Base-by-base conservation (phyloP, 2,329 filamentous ascomycete genomes). In the Calonectria naviculata region DNA sequence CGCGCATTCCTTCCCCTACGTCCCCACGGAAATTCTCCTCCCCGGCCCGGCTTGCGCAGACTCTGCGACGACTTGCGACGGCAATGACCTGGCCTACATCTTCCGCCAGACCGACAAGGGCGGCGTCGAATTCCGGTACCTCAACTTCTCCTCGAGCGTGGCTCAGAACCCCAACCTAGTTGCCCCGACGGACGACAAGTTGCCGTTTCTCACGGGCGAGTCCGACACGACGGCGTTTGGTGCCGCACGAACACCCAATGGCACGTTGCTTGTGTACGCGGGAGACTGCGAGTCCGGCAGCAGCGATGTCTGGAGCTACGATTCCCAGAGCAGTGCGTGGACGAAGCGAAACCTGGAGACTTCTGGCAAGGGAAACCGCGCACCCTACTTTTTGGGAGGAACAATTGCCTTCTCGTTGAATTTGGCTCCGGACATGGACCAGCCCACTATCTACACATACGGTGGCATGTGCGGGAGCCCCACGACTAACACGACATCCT, bases 401-500 rank as follows among this genome's bases (percentile, higher is more conserved):
- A 84, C 90, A 17, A 86, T 97, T 64, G 87, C 91, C 28, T 97
- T 95, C 80, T 92, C 94, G 24, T 87, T 87, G 36, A 89, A 86
- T 41, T 84, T 90, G 56, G 87, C 86, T 42, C 90, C 88, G 0
- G 80, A 84, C 31, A 84, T 88, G 70, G 87, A 88, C 12, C 83
- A 87, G 49, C 88, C 90, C 0, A 86, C 86, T 13, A 83, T 93
- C 24, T 97, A 95, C 80, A 85, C 92, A 8, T 98, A 97, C 82
- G 96, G 95, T 41, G 96, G 96, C 75, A 97, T 98, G 95, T 98
- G 96, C 78, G 92, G 93, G 3, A 75, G 75, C 3, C 80, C 81
- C 9, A 80, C 81, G n/a, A 82, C 85, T 21, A 78, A 86, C 34
- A 76, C 79, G 1, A 78, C 82, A 1, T 82, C 84, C 21, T 95